phyloP scores from a whole-genome alignment of 2,329 filamentous ascomycete species.

The Lachnum nothofagi region DNA sequence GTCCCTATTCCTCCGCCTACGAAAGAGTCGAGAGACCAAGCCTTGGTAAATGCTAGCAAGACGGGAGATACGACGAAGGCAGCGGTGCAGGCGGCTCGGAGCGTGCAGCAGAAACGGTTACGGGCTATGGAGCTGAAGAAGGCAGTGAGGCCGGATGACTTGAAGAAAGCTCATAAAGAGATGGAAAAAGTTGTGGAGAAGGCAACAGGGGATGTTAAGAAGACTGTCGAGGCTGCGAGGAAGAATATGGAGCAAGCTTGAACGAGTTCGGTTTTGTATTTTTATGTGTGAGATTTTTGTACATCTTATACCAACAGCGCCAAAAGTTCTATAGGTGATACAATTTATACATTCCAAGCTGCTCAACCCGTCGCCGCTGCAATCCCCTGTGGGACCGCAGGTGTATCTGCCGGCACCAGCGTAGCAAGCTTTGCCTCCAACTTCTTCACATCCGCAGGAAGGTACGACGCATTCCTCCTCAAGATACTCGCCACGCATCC shows the following conservation, averaged over 20 bases:
- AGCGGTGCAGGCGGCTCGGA: slow-evolving; percentile 31
- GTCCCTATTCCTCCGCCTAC: slow-evolving; percentile 54
- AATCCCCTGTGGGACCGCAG: slow-evolving; percentile 1
- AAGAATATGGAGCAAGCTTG: slow-evolving; percentile 33
- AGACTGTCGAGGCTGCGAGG: slow-evolving; percentile 33
- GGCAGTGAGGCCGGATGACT: slow-evolving; percentile 34
- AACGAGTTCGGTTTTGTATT: slow-evolving; percentile 7
- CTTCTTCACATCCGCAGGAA: slow-evolving; percentile 25
- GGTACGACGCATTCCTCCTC: slow-evolving; percentile 31
- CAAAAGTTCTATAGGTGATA: slow-evolving; percentile 10
- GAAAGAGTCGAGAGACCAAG: slow-evolving; percentile 45
- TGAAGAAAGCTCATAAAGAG: slow-evolving; percentile 36
- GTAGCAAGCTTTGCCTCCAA: slow-evolving; percentile 28
- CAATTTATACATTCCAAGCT: slow-evolving; percentile 5
- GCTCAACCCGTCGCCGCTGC: not conserved
- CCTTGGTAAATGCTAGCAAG: slow-evolving; percentile 29
- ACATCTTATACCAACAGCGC: slow-evolving; percentile 19
- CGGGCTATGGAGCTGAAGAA: slow-evolving; percentile 34
- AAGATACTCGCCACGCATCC: slow-evolving; percentile 22
- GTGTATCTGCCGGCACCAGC: slow-evolving; percentile 21
- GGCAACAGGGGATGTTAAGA: slow-evolving; percentile 32
- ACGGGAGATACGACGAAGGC: slow-evolving; percentile 30
- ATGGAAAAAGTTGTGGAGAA: slow-evolving; percentile 37
- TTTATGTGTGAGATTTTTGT: slow-evolving; percentile 15
- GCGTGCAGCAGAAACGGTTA: slow-evolving; percentile 34